phyloP scores from a whole-genome alignment of 495 filamentous ascomycete species.

The Aspergillus sclerotioniger region DNA sequence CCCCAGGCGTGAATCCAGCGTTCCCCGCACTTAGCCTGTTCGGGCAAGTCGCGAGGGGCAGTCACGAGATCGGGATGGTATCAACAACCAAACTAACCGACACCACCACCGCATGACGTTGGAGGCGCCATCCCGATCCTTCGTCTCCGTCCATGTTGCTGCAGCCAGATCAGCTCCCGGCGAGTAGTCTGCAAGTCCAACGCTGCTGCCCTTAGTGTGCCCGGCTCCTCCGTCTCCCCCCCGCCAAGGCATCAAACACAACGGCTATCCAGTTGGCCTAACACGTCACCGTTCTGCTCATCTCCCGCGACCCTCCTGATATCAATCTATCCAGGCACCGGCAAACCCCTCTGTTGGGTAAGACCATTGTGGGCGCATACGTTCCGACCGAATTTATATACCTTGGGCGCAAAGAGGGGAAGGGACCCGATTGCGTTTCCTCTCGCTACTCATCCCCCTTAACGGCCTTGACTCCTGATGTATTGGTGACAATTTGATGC shows the following conservation, averaged over 20 bases:
- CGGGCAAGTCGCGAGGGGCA: slow-evolving; percentile 24
- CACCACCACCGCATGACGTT: slow-evolving; percentile 17
- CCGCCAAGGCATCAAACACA: neutral
- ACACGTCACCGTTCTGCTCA: slow-evolving; percentile 16
- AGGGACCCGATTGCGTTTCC: neutral
- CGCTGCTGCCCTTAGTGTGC: neutral
- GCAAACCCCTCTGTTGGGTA: neutral
- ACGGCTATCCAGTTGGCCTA: slow-evolving; percentile 3
- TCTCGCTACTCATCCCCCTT: neutral
- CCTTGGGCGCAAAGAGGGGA: neutral
- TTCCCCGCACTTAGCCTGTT: slow-evolving; percentile 38
- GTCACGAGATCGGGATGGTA: slow-evolving; percentile 21
- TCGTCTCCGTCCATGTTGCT: neutral
- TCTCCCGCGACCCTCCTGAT: slow-evolving; percentile 2
- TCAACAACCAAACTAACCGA: neutral
- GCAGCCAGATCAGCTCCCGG: slow-evolving; percentile 1
- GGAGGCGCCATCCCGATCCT: slow-evolving; percentile 8
- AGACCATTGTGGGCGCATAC: neutral
- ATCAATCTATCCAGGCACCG: neutral
- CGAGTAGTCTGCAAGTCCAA: neutral
- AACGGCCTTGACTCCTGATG: neutral
- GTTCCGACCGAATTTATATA: neutral
- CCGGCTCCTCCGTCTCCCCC: neutral
- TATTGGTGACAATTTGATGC: neutral
- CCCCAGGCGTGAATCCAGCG: slow-evolving; percentile 4